Evolutionary conservation across 768 basidiomycete genomes (phyloP), one percentile per base, ranked within the genome.

Genomic region (Podaxis sp.): DNA sequence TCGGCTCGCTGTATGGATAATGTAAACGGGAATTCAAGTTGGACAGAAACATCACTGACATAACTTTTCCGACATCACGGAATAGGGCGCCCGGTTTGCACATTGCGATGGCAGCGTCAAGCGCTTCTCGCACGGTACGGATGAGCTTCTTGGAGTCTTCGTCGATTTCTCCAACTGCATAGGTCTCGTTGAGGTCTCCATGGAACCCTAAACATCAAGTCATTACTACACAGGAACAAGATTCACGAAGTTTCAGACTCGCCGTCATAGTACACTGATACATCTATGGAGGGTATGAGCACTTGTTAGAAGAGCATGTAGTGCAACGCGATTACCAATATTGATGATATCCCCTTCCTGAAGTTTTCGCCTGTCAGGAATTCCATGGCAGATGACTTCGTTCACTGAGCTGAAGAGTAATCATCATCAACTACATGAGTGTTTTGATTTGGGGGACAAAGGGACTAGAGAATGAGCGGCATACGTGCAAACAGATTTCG

Each of bases 331-430:
- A 17, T 63, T 65, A 89, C 92, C 95, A 57, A 99, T 86, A 75
- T 99, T 99, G 72, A 98, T 79, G 66, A 98, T 98, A 76, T 99
- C 97, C 17, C 97, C 97, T 66, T 98, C 93, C 68, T 82, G 82
- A 66, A 95, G 74, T 69, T 86, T 89, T 65, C 91, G 78, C 70
- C 90, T 82, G 77, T 96, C 94, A 40, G 96, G 95, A 65, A 96
- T 96, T 61, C 96, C 97, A 73, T 99, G 97, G 74, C 97, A 98
- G 68, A 99, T 96, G 55, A 85, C 90, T 75, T 98, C 96, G 73
- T 99, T 99, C 24, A 98, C 76, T 46, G 94, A 95, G 22, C 93
- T 92, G 67, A 50, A 51, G 59, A 15, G 12, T 12, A 27, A 19
- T 50, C 29, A 13, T 12, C 12, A 49, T 50, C n/a, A 46, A 51